These are phyloP conservation scores for Xerophyta viscosa DNA, from an alignment of 106 monocot genomes.

Conservation along the genomic window DNA sequence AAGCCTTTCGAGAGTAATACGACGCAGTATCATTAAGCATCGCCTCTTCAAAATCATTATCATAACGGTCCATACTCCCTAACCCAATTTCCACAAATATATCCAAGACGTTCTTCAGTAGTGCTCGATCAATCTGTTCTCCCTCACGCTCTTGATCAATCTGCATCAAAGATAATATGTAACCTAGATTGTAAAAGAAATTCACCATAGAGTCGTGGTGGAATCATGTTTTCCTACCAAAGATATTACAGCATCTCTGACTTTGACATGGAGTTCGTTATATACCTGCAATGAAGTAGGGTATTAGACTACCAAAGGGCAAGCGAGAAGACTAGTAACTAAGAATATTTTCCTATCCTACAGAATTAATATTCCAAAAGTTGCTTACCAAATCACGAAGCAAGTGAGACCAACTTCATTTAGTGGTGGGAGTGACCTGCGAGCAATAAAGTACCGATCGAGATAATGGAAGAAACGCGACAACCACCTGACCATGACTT, in stretches of 20 bases:
- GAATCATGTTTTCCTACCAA: slow-evolving; percentile 20
- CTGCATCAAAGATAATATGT: slow-evolving; percentile 18
- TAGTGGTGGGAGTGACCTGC: slow-evolving; percentile 51
- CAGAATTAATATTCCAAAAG: too few species aligned
- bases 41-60: slow-evolving; percentile 31
- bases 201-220: neutral
- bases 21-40: slow-evolving; percentile 27
- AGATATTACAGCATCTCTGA: slow-evolving; percentile 59
- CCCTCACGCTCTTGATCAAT: slow-evolving; percentile 78
- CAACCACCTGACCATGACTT: slow-evolving; percentile 74
- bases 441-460: slow-evolving; percentile 57
- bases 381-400: slow-evolving; percentile 49
- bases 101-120: slow-evolving; percentile 59
- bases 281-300: slow-evolving; percentile 32
- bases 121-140: slow-evolving; percentile 60
- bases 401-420: slow-evolving; percentile 56
- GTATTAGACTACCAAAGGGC: neutral
- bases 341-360: too few species aligned
- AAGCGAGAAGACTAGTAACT: too few species aligned
- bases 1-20: slow-evolving; percentile 36
- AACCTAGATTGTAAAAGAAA: neutral
- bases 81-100: slow-evolving; percentile 77
- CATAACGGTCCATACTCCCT: slow-evolving; percentile 26
- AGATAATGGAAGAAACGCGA: slow-evolving; percentile 64
- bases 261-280: slow-evolving; percentile 47